Evolutionary conservation across 2,329 filamentous ascomycete species (phyloP).

Genomic region (Cercospora sesami): DNA sequence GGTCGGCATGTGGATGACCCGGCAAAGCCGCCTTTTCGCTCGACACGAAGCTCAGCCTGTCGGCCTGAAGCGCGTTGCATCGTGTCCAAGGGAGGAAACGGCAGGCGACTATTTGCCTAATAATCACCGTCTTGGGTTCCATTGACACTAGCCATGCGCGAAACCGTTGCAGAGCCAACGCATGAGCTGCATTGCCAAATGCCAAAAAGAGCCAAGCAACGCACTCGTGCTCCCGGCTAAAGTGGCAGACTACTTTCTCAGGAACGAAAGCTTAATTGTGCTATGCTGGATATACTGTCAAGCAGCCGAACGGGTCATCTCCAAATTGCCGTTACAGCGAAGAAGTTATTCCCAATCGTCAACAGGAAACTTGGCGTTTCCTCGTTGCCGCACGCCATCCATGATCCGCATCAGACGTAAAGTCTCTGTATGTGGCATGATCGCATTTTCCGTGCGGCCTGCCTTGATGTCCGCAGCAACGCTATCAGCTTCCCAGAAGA

Average conservation of each 20-base stretch:
- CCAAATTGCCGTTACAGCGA: neutral
- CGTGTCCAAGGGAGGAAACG: neutral
- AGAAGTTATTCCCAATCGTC: conserved; percentile 15
- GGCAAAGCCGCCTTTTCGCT: neutral
- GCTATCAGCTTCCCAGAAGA: conserved; percentile 51
- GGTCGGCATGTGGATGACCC: conserved; percentile 12
- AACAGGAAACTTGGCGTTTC: conserved; percentile 34
- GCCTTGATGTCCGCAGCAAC: conserved; percentile 46
- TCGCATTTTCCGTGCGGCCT: conserved; percentile 42
- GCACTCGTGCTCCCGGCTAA: neutral
- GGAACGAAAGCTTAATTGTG: conserved; percentile 6
- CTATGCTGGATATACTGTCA: neutral
- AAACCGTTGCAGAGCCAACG: neutral
- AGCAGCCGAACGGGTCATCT: neutral
- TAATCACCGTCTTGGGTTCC: conserved; percentile 1
- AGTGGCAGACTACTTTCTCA: neutral
- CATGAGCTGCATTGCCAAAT: neutral
- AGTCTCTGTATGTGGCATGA: conserved; percentile 52
- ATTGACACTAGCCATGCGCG: neutral
- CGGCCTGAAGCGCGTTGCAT: neutral
- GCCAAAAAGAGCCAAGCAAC: neutral
- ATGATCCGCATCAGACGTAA: conserved; percentile 50
- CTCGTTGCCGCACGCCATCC: conserved; percentile 48
- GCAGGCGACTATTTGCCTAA: conserved; percentile 9
- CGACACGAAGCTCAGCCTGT: neutral